Conservation (phyloP, 306 rosid species). For the Castanospermum australe region DNA sequence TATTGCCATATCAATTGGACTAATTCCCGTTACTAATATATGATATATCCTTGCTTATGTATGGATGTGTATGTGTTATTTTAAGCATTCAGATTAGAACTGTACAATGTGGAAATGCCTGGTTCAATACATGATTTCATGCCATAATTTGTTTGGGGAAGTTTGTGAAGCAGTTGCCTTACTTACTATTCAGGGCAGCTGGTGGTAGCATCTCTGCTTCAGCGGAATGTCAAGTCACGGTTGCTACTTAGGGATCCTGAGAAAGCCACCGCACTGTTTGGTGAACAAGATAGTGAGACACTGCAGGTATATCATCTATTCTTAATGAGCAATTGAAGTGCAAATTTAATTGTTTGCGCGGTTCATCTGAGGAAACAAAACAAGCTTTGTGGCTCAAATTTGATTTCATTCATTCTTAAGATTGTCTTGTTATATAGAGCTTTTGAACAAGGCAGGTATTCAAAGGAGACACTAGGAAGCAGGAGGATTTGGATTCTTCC, state of each 20-base stretch:
- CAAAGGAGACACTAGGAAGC: conserved; percentile 82
- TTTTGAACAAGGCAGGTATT: conserved; percentile 56
- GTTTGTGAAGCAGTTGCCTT: conserved; percentile 20
- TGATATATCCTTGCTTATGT: not conserved
- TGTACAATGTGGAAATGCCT: conserved; percentile 16
- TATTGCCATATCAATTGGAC: not conserved
- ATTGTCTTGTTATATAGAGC: conserved; percentile 21
- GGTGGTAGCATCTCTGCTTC: conserved; percentile 81
- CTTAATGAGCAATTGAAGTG: not conserved
- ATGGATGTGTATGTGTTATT: not conserved
- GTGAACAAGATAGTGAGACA: conserved; percentile 61
- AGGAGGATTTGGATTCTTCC: conserved; percentile 71
- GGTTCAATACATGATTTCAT: not conserved
- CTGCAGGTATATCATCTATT: conserved; percentile 54
- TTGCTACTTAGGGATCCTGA: conserved; percentile 73
- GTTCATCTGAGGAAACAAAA: not conserved
- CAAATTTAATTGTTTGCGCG: not conserved
- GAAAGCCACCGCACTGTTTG: conserved; percentile 75
- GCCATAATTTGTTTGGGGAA: conserved; percentile 22
- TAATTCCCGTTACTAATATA: not conserved
- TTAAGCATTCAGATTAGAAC: not conserved
- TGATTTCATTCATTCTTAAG: conserved; percentile 18
- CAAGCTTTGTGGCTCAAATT: conserved; percentile 4
- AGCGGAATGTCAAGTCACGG: conserved; percentile 67
- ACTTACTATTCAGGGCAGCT: conserved; percentile 73